These are phyloP conservation scores for Aspergillus heteromorphus DNA, from an alignment of 495 filamentous ascomycete species.

Conservation along the genomic window DNA sequence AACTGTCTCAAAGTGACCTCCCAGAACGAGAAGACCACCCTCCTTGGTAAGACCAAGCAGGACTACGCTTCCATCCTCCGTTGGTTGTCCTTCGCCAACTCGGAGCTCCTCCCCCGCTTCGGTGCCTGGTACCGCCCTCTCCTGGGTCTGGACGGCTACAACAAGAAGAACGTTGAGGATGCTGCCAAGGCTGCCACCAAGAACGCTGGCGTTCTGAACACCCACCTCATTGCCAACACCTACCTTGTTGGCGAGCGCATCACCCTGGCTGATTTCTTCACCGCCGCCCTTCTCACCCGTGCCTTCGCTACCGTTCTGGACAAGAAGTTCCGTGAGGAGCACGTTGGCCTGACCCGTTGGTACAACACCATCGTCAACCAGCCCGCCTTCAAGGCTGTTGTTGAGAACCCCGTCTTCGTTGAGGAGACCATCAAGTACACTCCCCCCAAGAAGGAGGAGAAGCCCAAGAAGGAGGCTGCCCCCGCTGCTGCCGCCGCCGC, in stretches of 20 bases:
- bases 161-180: constrained; percentile 95
- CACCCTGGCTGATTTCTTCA: constrained; percentile 91
- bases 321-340: constrained; percentile 71
- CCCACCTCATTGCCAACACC: constrained; percentile 87
- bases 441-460: constrained; percentile 84
- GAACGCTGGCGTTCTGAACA: constrained; percentile 66
- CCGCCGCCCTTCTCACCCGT: constrained; percentile 67
- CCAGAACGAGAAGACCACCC: constrained; percentile 99
- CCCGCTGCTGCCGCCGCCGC: constrained; percentile 54
- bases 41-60: constrained; percentile 99
- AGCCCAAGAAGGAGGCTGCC: constrained; percentile 53
- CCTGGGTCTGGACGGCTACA: constrained; percentile 76
- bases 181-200: constrained; percentile 58
- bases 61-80: constrained; percentile 97
- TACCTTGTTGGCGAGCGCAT: constrained; percentile 97
- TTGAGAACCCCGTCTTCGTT: constrained; percentile 65
- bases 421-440: constrained; percentile 82
- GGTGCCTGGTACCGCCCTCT: constrained; percentile 87
- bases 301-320: constrained; percentile 86
- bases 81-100: constrained; percentile 92
- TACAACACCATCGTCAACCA: constrained; percentile 91
- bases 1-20: constrained; percentile 70
- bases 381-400: constrained; percentile 77
- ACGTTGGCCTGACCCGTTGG: constrained; percentile 89
- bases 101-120: constrained; percentile 69